Evolutionary conservation across 2,329 filamentous ascomycete genomes (phyloP), one percentile per base, ranked within the genome.

Genomic region (Aureobasidium sp.): DNA sequence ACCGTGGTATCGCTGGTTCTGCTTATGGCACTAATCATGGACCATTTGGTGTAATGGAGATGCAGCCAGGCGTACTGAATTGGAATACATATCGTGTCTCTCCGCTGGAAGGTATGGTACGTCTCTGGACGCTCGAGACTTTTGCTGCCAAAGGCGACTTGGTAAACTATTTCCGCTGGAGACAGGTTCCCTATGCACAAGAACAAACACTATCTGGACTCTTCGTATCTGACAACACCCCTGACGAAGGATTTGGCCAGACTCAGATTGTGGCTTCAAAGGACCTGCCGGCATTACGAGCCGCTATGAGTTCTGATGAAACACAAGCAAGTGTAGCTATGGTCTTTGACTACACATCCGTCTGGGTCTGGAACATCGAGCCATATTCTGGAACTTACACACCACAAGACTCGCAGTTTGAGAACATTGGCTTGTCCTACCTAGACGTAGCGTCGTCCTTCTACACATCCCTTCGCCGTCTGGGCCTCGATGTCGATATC

Each of bases 161-260:
- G 30, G 66, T 68, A 11, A 66, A 66, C 39, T 68, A 68, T 37
- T 68, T 68, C 49, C 66, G 66, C 21, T 68, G 66, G 66, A 62
- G 66, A 11, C 66, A 68, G 44, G 63, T 64, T 1, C 65, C 66
- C 1, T 67, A 64, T 32, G 66, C 66, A 0, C 66, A 68, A 36
- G 66, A 68, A 37, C 66, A 68, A 21, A 68, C 66, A 9, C 61
- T 68, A 0, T 65, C 66, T 27, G 66, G 65, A 7, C 61, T 68
- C 1, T 65, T 66, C 34, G 39, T 65, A 3, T 65, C 66, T 11
- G 66, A 67, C 29, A 64, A 67, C 21, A 54, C 49, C 9, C 63
- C 63, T 25, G 66, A 68, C 27, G 59, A 64, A 50, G 66, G 66
- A 6, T 66, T 65, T 44, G 41, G 64, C 15, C 65, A 67, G 41